Evolutionary conservation across 805 yeast species (phyloP).

Genomic region (Saccharomycopsis guyanensis): DNA sequence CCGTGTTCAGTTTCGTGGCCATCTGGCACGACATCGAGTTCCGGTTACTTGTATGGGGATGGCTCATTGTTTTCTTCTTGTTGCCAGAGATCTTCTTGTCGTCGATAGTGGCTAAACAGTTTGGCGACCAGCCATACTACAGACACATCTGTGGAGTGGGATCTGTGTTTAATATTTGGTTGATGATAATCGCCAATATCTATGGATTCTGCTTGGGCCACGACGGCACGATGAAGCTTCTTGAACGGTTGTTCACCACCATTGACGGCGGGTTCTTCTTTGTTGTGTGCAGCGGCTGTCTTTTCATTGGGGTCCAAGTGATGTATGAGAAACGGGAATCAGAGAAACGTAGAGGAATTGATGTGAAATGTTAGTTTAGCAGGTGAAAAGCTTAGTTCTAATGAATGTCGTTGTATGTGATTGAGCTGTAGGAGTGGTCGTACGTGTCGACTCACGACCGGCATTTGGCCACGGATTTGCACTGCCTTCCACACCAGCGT

Average conservation of each 20-base stretch:
- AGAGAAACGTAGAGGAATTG: slow-evolving; percentile 77
- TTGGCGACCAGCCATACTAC: slow-evolving; percentile 52
- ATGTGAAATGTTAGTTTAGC: slow-evolving; percentile 59
- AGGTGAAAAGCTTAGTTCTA: no score
- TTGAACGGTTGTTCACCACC: slow-evolving; percentile 68
- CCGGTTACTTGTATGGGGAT: slow-evolving; percentile 86
- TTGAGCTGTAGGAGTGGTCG: no score
- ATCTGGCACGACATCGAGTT: slow-evolving; percentile 97
- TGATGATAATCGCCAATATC: slow-evolving; percentile 96
- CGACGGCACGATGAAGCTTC: slow-evolving; percentile 67
- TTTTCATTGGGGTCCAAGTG: slow-evolving; percentile 81
- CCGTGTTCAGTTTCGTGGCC: slow-evolving; percentile 93
- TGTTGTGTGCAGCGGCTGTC: slow-evolving; percentile 48
- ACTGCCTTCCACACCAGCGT: no score
- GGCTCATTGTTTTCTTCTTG: slow-evolving; percentile 82
- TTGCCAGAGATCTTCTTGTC: slow-evolving; percentile 77
- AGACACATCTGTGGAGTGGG: slow-evolving; percentile 81
- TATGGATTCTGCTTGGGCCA: slow-evolving; percentile 92
- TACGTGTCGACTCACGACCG: no score
- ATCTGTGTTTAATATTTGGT: slow-evolving; percentile 85
- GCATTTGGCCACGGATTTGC: no score
- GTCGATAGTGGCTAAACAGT: slow-evolving; percentile 29
- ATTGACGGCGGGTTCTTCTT: slow-evolving; percentile 58
- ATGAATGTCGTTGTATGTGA: background rate
- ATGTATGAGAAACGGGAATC: slow-evolving; percentile 90